These are phyloP conservation scores for Aspergillus sp. DNA, from an alignment of 2,329 filamentous ascomycete genomes.

Conservation along the genomic window DNA sequence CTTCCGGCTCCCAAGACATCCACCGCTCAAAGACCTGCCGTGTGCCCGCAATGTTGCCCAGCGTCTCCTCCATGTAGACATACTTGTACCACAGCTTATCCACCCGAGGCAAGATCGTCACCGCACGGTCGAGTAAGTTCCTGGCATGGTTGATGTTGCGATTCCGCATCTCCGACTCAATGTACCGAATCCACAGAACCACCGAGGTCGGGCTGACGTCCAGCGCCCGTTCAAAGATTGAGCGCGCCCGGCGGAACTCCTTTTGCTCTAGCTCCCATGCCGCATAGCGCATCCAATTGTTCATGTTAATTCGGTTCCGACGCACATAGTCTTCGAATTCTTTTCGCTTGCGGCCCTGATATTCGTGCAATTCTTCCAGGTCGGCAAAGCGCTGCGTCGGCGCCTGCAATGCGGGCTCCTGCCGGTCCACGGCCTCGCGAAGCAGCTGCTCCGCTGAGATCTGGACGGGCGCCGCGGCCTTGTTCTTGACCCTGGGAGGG, in stretches of 20 bases:
- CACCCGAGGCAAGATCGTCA: conserved; percentile 83
- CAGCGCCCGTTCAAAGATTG: conserved; percentile 90
- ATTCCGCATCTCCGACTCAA: conserved; percentile 94
- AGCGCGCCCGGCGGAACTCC: conserved; percentile 87
- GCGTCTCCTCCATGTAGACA: conserved; percentile 97
- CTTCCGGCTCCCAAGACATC: conserved; percentile 98
- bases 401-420: conserved; percentile 83
- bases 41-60: conserved; percentile 89
- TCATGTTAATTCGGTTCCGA: conserved; percentile 91
- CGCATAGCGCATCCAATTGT: conserved; percentile 98
- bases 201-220: conserved; percentile 89
- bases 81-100: conserved; percentile 99
- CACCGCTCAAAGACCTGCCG: conserved; percentile 94
- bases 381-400: conserved; percentile 95
- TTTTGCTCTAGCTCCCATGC: conserved; percentile 98
- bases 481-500: conserved; percentile 97
- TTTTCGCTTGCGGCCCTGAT: conserved; percentile 90
- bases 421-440: conserved; percentile 93
- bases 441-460: conserved; percentile 97
- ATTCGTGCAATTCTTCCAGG: conserved; percentile 96
- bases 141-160: conserved; percentile 96
- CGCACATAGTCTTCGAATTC: conserved; percentile 98
- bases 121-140: conserved; percentile 91
- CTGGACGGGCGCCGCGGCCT: conserved; percentile 85
- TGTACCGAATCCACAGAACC: conserved; percentile 86